A percentile compares a stretch with the other conserved stretches of the same genome.
phyloP scores from a whole-genome alignment of 2,329 filamentous ascomycete species.

The Zymoseptoria passerinii region DNA sequence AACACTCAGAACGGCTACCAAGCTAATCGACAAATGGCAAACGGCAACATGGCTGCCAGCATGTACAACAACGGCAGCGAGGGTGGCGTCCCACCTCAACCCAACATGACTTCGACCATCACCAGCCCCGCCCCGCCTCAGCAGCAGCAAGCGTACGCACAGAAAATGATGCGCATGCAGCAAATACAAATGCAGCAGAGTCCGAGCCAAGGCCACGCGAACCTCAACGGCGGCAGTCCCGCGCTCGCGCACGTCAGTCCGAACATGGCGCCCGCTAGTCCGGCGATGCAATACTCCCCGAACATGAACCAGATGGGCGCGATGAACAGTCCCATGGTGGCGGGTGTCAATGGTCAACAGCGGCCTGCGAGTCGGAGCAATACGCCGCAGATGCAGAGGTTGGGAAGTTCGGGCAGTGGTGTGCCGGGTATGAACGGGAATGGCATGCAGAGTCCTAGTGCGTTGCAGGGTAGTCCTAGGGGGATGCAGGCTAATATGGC shows the following conservation, averaged over 20 bases:
- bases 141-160: constrained; percentile 22
- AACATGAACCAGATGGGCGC: constrained; percentile 14
- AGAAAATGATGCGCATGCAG: constrained; percentile 25
- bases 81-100: constrained; percentile 8
- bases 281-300: constrained; percentile 13
- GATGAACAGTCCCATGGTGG: constrained; percentile 3
- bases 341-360: constrained; percentile 8
- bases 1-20: constrained; percentile 22
- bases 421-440: constrained; percentile 13
- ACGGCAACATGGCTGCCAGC: constrained; percentile 9
- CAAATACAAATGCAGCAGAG: constrained; percentile 22
- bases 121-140: constrained; percentile 12
- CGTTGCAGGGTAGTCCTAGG: constrained; percentile 26
- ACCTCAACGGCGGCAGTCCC: constrained; percentile 22
- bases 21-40: constrained; percentile 15
- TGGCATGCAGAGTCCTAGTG: constrained; percentile 27
- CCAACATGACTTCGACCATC: constrained; percentile 13
- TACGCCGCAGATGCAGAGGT: constrained; percentile 27
- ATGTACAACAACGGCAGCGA: constrained; percentile 5
- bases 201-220: constrained; percentile 18
- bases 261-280: constrained; percentile 20
- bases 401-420: constrained; percentile 25
- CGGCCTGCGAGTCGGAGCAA: constrained; percentile 23
- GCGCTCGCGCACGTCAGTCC: constrained; percentile 24
- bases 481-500: constrained; percentile 27